Base-by-base conservation (phyloP, 1,139 yeast genomes). In the Kurtzmaniella natalensis region DNA sequence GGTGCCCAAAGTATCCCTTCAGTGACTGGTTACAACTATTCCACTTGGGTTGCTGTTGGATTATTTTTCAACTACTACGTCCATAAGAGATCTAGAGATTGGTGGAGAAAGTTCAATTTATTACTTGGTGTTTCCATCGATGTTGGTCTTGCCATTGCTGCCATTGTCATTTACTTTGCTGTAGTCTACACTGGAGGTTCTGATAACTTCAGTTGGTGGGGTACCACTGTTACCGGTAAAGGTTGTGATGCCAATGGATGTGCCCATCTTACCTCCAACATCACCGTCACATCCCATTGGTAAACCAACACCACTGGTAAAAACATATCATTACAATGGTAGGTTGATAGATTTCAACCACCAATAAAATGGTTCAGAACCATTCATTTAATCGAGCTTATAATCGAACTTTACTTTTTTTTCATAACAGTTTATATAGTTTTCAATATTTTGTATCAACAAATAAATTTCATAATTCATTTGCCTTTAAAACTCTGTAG, bases 111-210 rank as follows among this genome's bases (percentile, higher is more conserved):
- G 48, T 66, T 64, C 49, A 65, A 63, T 48, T 55, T 55, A 39
- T 57, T 64, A 24, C 57, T 66, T 43, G 64, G 71, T 17, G 70
- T 70, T 28, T 72, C 45, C 3, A 45, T 48, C 16, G 52, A 48
- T 35, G 46, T 48, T 20, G 56, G 56, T 1, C 50, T 48, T 17
- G 55, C 56, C 1, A 40, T 49, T 20, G 46, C 51, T 3, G 55
- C 50, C 6, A 45, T 51, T 24, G 34, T 51, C n/a, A 51, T 51
- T 31, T 51, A 46, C 40, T 46, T 51, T 28, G 46, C 51, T 35
- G 50, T 51, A 3, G 41, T 44, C 10, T 50, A 48, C 32, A 51
- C 55, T 7, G 55, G 55, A 2, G 46, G 36, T 4, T 17, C 36
- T 15, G 35, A 20, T 2, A 22, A 33, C 10, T 32, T 26, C 9